Percentiles rank a stretch among this genome's conserved stretches.
These are phyloP conservation scores for Litchi chinensis DNA, from an alignment of 345 rosid species.

Conservation along the genomic window DNA sequence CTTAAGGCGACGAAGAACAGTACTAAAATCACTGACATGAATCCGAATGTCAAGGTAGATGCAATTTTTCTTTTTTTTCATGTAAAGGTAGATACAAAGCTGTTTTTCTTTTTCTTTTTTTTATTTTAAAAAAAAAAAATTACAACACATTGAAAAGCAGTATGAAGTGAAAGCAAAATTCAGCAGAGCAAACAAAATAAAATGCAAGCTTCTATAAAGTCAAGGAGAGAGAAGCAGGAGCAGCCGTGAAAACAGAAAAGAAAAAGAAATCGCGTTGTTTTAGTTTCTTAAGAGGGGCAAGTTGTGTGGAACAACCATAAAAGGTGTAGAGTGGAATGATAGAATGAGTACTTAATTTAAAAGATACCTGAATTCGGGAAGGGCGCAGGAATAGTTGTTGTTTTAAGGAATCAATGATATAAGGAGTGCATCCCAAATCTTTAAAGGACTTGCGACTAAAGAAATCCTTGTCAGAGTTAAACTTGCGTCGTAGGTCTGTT, in stretches of 20 bases:
- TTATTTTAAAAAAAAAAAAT: too few relatives aligned
- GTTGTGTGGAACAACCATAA: background rate
- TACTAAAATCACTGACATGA: background rate
- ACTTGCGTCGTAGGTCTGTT: slow-evolving; percentile 25
- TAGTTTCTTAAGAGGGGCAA: background rate
- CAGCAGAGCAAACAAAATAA: background rate
- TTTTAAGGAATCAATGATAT: slow-evolving; percentile 67
- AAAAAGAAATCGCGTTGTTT: too few relatives aligned
- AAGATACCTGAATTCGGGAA: slow-evolving; percentile 75
- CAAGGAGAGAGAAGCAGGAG: background rate
- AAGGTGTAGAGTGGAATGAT: background rate
- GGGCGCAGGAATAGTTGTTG: slow-evolving; percentile 64
- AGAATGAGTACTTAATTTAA: too few relatives aligned
- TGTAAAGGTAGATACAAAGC: background rate
- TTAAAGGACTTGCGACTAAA: slow-evolving; percentile 70
- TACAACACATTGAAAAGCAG: background rate
- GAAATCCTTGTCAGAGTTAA: slow-evolving; percentile 49
- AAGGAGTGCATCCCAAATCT: slow-evolving; percentile 73
- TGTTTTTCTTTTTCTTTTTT: too few relatives aligned
- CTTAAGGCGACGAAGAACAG: background rate
- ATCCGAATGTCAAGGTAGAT: background rate
- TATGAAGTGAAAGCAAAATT: background rate
- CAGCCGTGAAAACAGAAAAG: background rate
- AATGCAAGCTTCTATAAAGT: background rate
- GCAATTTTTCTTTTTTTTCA: background rate